phyloP scores from a whole-genome alignment of 257 asterid genomes.

The Plantago ovata region DNA sequence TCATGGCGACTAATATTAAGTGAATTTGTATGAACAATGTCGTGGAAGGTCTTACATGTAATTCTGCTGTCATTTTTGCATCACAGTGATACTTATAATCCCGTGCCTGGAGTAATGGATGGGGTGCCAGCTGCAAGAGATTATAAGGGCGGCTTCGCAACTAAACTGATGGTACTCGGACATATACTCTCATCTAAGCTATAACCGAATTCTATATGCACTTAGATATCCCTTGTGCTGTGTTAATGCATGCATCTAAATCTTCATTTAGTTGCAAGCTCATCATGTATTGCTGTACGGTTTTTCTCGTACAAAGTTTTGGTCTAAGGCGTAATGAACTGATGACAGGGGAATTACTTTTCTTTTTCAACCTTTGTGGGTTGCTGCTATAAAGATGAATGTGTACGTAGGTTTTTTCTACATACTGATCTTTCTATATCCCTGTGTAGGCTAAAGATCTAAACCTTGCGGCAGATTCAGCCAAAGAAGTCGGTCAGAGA shows the following conservation, averaged over 20 bases:
- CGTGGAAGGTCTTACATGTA: not conserved
- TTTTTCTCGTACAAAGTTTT: too few relatives aligned
- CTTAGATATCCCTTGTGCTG: not conserved
- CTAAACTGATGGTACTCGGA: slow-evolving; percentile 75
- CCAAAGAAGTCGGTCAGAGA: slow-evolving; percentile 48
- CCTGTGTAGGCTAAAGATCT: slow-evolving; percentile 80
- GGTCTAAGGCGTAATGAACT: too few relatives aligned
- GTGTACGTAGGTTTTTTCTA: not conserved
- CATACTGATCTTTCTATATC: slow-evolving; percentile 8
- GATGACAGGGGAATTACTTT: too few relatives aligned
- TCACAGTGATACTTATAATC: slow-evolving; percentile 81
- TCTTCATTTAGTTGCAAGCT: too few relatives aligned
- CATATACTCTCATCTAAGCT: not conserved
- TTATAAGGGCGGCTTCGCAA: slow-evolving; percentile 82
- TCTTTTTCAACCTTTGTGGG: too few relatives aligned
- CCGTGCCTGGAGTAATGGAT: slow-evolving; percentile 97
- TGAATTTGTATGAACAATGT: not conserved
- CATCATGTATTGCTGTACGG: too few relatives aligned
- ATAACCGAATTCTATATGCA: not conserved
- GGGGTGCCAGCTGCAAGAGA: slow-evolving; percentile 90
- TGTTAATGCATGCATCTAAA: too few relatives aligned
- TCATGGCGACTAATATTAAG: too few relatives aligned
- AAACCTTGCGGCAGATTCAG: slow-evolving; percentile 65
- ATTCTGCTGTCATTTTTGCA: not conserved
- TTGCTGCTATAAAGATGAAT: not conserved